Conservation (phyloP, 2,329 filamentous ascomycete species). For the Cytospora mali region DNA sequence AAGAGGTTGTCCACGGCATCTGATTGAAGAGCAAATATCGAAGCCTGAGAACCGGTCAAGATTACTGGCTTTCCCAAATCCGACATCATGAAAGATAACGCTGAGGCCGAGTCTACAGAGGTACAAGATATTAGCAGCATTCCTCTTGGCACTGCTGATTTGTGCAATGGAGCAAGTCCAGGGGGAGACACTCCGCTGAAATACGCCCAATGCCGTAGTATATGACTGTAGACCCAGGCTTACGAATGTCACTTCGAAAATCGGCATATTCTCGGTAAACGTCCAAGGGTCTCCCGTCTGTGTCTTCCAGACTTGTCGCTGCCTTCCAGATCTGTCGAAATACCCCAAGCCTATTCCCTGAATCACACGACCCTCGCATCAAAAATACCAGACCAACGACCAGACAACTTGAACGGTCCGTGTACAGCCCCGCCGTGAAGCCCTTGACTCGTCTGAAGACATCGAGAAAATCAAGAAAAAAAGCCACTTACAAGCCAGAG, state of each 20-base stretch:
- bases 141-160: neutral
- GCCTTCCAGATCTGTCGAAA: too few species aligned
- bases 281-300: too few species aligned
- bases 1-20: conserved; percentile 91
- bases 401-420: neutral
- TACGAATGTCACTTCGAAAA: neutral
- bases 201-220: neutral
- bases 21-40: conserved; percentile 87
- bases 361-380: neutral
- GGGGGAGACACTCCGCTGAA: neutral
- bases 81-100: conserved; percentile 89
- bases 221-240: neutral
- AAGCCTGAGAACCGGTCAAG: conserved; percentile 79
- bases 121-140: neutral
- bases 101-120: conserved; percentile 70
- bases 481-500: conserved; percentile 60
- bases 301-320: too few species aligned
- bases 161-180: neutral
- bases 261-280: neutral
- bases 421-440: neutral
- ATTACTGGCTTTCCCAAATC: conserved; percentile 91
- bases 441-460: neutral
- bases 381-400: neutral
- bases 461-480: neutral
- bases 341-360: too few species aligned